Evolutionary conservation across 1,284 basidiomycete species (phyloP).

Genomic region (Trichosporon inkin): DNA sequence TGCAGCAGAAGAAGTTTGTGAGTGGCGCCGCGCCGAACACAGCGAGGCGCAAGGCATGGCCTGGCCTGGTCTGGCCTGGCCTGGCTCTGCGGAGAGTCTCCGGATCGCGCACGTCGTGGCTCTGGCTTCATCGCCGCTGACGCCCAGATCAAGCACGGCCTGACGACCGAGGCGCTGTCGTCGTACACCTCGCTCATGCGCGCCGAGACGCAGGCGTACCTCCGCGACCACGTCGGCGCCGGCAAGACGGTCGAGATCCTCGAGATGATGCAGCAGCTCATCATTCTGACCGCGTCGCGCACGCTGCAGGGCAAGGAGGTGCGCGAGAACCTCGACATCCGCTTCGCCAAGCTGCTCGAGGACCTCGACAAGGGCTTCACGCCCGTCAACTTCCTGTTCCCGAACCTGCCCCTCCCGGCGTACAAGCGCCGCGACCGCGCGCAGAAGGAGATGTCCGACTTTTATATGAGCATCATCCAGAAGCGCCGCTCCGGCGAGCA

Average conservation of each 20-base stretch:
- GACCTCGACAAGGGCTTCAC: slow-evolving; percentile 92
- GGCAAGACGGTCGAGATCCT: slow-evolving; percentile 56
- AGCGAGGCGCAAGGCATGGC: no score
- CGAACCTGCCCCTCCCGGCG: slow-evolving; percentile 83
- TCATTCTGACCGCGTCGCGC: slow-evolving; percentile 87
- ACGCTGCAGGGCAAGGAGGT: slow-evolving; percentile 93
- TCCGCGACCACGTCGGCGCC: slow-evolving; percentile 53
- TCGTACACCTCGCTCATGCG: slow-evolving; percentile 88
- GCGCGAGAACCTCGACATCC: slow-evolving; percentile 70
- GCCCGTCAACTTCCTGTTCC: slow-evolving; percentile 90
- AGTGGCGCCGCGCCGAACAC: slow-evolving; percentile 25
- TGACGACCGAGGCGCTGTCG: slow-evolving; percentile 86
- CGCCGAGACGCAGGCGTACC: slow-evolving; percentile 70
- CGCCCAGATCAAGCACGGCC: slow-evolving; percentile 73
- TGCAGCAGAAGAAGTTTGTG: slow-evolving; percentile 97
- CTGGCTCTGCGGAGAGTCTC: no score
- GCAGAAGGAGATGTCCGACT: slow-evolving; percentile 89
- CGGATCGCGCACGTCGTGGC: no score
- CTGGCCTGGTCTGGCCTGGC: no score
- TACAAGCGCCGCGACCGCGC: slow-evolving; percentile 84
- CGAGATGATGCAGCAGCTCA: slow-evolving; percentile 82
- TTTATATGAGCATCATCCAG: slow-evolving; percentile 84
- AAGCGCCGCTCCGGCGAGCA: slow-evolving; percentile 57
- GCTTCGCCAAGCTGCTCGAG: slow-evolving; percentile 79
- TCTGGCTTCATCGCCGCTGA: no score